Evolutionary conservation across 768 basidiomycete species (phyloP).

Genomic region (Phaffia australis): DNA sequence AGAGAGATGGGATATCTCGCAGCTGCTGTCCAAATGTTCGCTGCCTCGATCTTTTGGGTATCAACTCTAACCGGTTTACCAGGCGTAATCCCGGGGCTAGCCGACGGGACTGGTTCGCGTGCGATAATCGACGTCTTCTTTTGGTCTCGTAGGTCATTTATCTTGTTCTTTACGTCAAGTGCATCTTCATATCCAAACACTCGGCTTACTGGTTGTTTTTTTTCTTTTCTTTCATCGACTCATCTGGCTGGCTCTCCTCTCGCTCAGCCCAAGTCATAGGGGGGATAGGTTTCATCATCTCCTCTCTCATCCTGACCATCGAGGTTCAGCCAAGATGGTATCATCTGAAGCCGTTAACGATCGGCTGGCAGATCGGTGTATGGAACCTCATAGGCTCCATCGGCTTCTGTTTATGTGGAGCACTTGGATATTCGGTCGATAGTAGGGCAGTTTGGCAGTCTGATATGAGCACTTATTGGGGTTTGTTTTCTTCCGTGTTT

Average conservation of each 20-base stretch:
- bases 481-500: background rate
- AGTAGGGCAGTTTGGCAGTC: conserved; percentile 46
- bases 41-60: conserved; percentile 56
- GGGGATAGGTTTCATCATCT: conserved; percentile 51
- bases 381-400: conserved; percentile 55
- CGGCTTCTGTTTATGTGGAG: conserved; percentile 53
- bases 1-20: conserved; percentile 36
- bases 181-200: too few relatives aligned
- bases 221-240: background rate
- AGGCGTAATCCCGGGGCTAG: conserved; percentile 40
- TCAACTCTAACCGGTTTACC: conserved; percentile 42
- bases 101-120: conserved; percentile 26
- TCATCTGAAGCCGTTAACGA: conserved; percentile 40
- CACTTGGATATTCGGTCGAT: conserved; percentile 44
- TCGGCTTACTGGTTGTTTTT: too few relatives aligned
- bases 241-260: background rate
- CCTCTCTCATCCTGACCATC: conserved; percentile 44
- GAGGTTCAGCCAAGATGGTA: conserved; percentile 52
- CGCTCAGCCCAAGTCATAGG: conserved; percentile 46
- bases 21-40: conserved; percentile 47
- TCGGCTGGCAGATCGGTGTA: conserved; percentile 49
- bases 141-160: background rate
- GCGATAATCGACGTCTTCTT: conserved; percentile 32
- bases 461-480: conserved; percentile 49
- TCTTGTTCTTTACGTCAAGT: too few relatives aligned